Conservation (phyloP, 2,329 filamentous ascomycete genomes). For the Ascochyta fabae region DNA sequence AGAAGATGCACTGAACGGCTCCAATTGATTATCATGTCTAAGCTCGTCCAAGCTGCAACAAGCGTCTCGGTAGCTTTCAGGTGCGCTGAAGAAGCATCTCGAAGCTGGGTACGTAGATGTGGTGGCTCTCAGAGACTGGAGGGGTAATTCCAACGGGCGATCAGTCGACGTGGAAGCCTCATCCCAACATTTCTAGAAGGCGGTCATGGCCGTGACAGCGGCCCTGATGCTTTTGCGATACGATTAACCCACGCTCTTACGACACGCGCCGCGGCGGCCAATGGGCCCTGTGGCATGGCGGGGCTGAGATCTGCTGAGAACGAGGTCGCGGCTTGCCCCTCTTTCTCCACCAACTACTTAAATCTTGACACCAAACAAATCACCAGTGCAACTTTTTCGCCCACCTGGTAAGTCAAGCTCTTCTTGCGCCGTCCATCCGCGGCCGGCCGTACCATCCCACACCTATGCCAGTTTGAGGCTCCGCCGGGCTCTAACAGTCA, state of each 20-base stretch:
- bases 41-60: slow-evolving; percentile 1
- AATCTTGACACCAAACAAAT: slow-evolving; percentile 30
- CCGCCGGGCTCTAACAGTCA: slow-evolving; percentile 27
- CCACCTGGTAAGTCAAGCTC: slow-evolving; percentile 44
- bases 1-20: neutral
- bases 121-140: slow-evolving; percentile 1
- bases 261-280: slow-evolving; percentile 29
- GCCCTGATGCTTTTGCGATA: slow-evolving; percentile 30
- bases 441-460: slow-evolving; percentile 41
- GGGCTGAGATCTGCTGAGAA: slow-evolving; percentile 26
- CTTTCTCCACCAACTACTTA: slow-evolving; percentile 24
- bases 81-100: neutral
- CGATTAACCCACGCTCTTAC: slow-evolving; percentile 32
- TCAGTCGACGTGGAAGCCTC: slow-evolving; percentile 13
- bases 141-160: slow-evolving; percentile 7
- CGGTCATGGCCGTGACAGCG: slow-evolving; percentile 19
- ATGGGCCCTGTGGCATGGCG: slow-evolving; percentile 31
- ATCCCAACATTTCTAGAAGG: slow-evolving; percentile 16
- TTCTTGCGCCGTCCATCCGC: slow-evolving; percentile 41
- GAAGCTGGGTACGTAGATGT: slow-evolving; percentile 2
- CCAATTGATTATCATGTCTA: too few species aligned
- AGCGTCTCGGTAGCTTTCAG: neutral
- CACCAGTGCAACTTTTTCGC: slow-evolving; percentile 31
- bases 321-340: slow-evolving; percentile 30
- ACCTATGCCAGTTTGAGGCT: slow-evolving; percentile 23